A percentile compares a stretch with the other conserved stretches of the same genome.
Evolutionary conservation across 83 land plant species (phyloP).

Genomic region (Thuja plicata): DNA sequence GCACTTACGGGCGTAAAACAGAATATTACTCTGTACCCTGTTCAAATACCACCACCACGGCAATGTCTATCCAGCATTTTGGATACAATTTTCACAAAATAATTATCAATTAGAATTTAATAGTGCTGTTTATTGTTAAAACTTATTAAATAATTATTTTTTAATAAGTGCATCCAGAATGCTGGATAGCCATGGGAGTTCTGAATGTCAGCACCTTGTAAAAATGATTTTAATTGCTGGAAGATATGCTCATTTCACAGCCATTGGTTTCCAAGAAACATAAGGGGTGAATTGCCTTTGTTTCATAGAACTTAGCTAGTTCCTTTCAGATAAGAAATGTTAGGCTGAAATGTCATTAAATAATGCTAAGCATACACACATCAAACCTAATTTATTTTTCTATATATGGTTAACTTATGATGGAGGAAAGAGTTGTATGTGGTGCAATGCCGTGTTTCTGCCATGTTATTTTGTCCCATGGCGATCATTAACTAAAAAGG

Average conservation of each 20-base stretch:
- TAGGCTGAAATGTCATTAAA: not conserved
- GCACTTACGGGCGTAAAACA: not conserved
- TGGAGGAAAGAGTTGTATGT: not conserved
- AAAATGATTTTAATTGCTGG: not conserved
- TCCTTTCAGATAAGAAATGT: not conserved
- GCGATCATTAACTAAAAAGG: not conserved
- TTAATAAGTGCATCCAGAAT: too few relatives aligned
- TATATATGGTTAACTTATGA: not conserved
- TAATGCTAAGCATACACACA: not conserved
- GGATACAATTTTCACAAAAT: too few relatives aligned
- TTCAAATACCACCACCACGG: not conserved
- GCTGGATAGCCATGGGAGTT: too few relatives aligned
- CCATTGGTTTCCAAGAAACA: not conserved
- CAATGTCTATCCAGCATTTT: too few relatives aligned
- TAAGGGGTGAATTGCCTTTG: not conserved
- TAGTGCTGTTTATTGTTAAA: too few relatives aligned
- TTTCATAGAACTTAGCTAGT: not conserved
- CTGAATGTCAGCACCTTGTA: not conserved
- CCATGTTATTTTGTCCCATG: not conserved
- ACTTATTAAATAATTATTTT: too few relatives aligned
- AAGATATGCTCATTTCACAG: not conserved
- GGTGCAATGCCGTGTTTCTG: not conserved
- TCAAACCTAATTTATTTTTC: not conserved
- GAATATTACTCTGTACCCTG: not conserved
- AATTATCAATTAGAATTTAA: too few relatives aligned